Evolutionary conservation across 805 yeast species (phyloP).

Genomic region (Myxozyma neglecta): DNA sequence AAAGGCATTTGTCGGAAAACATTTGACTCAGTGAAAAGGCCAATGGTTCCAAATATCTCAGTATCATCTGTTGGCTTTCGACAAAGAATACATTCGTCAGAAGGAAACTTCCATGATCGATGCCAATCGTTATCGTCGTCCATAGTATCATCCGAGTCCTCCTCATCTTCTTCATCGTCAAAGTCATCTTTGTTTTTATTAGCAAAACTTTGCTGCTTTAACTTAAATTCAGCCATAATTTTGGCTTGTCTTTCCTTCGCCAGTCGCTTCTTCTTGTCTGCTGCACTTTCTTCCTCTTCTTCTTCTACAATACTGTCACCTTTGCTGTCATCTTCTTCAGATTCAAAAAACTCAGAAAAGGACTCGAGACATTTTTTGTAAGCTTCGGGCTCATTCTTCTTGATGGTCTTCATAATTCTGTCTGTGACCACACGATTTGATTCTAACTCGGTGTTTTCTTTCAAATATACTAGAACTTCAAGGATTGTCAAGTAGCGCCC

Average conservation of each 20-base stretch:
- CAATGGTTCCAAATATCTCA: conserved; percentile 74
- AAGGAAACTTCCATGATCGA: conserved; percentile 64
- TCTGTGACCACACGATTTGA: conserved; percentile 24
- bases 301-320: neutral
- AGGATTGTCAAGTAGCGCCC: conserved; percentile 18
- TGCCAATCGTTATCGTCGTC: neutral
- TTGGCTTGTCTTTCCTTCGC: conserved; percentile 72
- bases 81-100: conserved; percentile 75
- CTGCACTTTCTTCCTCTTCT: conserved; percentile 35
- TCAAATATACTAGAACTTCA: conserved; percentile 19
- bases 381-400: conserved; percentile 21
- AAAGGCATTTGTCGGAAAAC: conserved; percentile 66
- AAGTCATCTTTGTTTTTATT: conserved; percentile 48
- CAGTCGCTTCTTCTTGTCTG: conserved; percentile 59
- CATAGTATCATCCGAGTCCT: conserved; percentile 1
- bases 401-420: conserved; percentile 24
- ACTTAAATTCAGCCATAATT: conserved; percentile 73
- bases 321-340: conserved; percentile 6
- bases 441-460: conserved; percentile 1
- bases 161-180: conserved; percentile 45
- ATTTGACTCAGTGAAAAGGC: conserved; percentile 58
- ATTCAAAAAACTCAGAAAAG: neutral
- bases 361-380: conserved; percentile 32
- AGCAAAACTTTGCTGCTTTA: conserved; percentile 75
- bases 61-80: conserved; percentile 68